A percentile compares a stretch with the other conserved stretches of the same genome.
Conservation (phyloP, 495 filamentous ascomycete genomes). For the Penicillium cataractarum region DNA sequence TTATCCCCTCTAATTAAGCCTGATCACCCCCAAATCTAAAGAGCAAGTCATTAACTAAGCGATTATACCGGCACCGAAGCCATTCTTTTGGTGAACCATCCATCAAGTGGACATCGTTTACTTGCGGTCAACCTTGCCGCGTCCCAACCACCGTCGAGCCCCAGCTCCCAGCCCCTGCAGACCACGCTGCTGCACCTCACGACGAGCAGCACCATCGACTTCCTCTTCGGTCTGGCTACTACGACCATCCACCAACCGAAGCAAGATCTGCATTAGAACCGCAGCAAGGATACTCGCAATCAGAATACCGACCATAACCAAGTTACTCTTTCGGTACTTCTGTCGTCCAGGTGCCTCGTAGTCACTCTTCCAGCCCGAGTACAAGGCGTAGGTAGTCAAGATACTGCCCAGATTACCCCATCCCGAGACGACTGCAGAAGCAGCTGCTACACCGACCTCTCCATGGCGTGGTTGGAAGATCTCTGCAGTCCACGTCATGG, state of each 20-base stretch:
- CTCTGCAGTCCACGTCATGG: conserved; percentile 91
- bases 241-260: conserved; percentile 63
- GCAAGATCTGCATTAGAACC: conserved; percentile 64
- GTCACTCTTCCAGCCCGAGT: conserved; percentile 82
- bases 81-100: not conserved
- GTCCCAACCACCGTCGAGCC: conserved; percentile 19
- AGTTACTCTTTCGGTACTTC: conserved; percentile 81
- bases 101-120: not conserved
- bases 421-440: conserved; percentile 81
- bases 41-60: too few species aligned
- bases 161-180: conserved; percentile 56
- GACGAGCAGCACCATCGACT: conserved; percentile 70
- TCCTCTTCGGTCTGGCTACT: conserved; percentile 44
- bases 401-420: conserved; percentile 85
- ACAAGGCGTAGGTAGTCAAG: conserved; percentile 85
- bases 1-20: too few species aligned
- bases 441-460: conserved; percentile 90
- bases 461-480: conserved; percentile 89
- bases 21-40: too few species aligned
- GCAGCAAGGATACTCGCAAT: conserved; percentile 74
- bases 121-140: conserved; percentile 4
- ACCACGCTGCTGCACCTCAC: conserved; percentile 70
- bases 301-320: conserved; percentile 87
- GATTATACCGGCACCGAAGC: not conserved
- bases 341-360: conserved; percentile 61